Conservation (phyloP, 106 monocot genomes). For the Allium cepa region DNA sequence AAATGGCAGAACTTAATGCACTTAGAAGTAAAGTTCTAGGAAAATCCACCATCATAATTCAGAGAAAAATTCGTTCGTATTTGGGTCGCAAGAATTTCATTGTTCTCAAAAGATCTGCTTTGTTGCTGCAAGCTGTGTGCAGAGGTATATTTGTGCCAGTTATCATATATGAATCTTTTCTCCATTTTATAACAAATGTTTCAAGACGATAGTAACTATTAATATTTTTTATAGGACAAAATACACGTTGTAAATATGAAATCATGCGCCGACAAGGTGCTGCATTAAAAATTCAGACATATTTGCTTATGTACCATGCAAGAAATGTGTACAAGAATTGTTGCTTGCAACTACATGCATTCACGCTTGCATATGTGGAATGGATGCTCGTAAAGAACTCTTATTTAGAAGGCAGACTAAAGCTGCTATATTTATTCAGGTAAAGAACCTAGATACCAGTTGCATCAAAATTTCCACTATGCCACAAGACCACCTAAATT, state of each 20-base stretch:
- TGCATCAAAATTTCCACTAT: no score
- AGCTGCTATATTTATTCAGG: conserved; percentile 50
- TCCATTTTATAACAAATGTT: neutral
- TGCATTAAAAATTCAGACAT: conserved; percentile 35
- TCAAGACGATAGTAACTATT: neutral
- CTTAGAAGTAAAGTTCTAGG: conserved; percentile 35
- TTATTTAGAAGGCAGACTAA: conserved; percentile 28
- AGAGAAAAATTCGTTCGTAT: conserved; percentile 39
- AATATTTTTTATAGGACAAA: conserved; percentile 35
- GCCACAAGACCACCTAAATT: no score
- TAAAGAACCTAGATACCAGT: conserved; percentile 1
- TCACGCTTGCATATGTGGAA: conserved; percentile 38
- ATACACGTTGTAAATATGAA: conserved; percentile 34
- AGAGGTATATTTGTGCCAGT: conserved; percentile 28
- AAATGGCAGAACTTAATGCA: conserved; percentile 85
- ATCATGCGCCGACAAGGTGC: conserved; percentile 31
- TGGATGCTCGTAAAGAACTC: conserved; percentile 42
- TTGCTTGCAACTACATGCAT: conserved; percentile 35
- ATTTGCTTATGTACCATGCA: conserved; percentile 24
- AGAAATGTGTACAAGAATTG: conserved; percentile 25
- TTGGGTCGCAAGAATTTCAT: conserved; percentile 35
- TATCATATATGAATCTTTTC: neutral
- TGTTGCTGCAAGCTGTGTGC: conserved; percentile 35
- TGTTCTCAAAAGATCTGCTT: conserved; percentile 25
- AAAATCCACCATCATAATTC: conserved; percentile 45